These are phyloP conservation scores for Fusarium nodosum DNA, from an alignment of 2,329 filamentous ascomycete genomes.

Conservation along the genomic window DNA sequence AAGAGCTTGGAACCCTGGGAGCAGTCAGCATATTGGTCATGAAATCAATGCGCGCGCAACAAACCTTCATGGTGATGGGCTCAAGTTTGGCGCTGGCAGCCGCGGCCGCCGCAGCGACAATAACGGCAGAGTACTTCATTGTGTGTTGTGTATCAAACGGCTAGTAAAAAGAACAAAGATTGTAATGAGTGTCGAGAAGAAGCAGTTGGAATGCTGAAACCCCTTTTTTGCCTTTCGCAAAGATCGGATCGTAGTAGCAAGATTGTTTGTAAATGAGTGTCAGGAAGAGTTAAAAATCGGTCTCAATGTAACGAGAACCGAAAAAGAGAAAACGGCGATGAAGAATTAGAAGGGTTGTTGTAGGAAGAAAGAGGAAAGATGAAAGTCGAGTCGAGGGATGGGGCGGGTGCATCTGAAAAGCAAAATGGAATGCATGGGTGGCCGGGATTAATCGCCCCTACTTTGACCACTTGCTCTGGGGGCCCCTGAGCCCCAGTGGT, in stretches of 20 bases:
- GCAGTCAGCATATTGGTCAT: neutral
- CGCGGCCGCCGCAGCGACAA: slow-evolving; percentile 60
- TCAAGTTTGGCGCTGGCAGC: slow-evolving; percentile 61
- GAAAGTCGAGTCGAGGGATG: slow-evolving; percentile 30
- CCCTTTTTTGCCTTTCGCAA: slow-evolving; percentile 37
- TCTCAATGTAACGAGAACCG: slow-evolving; percentile 46
- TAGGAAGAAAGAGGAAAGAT: slow-evolving; percentile 35
- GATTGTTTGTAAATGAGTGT: slow-evolving; percentile 49
- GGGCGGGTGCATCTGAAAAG: slow-evolving; percentile 41
- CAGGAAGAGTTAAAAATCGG: slow-evolving; percentile 49
- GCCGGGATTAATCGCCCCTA: slow-evolving; percentile 26
- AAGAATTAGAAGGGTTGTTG: slow-evolving; percentile 48
- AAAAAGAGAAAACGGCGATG: slow-evolving; percentile 40
- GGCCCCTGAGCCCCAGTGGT: slow-evolving; percentile 29
- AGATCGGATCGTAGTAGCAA: slow-evolving; percentile 29
- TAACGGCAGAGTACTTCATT: slow-evolving; percentile 56
- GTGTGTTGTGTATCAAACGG: slow-evolving; percentile 41
- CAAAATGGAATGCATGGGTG: slow-evolving; percentile 39
- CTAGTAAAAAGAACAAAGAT: slow-evolving; percentile 34
- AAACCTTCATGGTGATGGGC: slow-evolving; percentile 78
- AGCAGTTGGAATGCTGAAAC: slow-evolving; percentile 33
- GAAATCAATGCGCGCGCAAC: slow-evolving; percentile 14
- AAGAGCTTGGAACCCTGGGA: slow-evolving; percentile 85
- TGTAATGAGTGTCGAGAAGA: slow-evolving; percentile 42
- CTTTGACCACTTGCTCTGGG: slow-evolving; percentile 14